phyloP scores from a whole-genome alignment of 352 stramenopile genomes.

The Globisporangium paroecandrum region DNA sequence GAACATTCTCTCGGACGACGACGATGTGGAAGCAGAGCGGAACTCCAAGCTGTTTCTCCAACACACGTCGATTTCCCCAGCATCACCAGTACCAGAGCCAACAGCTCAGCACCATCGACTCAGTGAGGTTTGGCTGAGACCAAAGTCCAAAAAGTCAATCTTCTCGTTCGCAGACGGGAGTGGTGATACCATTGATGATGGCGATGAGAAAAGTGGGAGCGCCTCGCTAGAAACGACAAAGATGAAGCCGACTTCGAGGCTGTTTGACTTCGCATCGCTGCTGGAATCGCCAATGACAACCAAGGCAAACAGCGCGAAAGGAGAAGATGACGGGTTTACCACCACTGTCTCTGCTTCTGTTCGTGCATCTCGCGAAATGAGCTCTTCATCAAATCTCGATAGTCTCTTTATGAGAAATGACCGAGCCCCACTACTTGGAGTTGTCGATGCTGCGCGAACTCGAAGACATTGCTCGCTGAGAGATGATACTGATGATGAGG shows the following conservation, averaged over 20 bases:
- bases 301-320: background rate
- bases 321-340: background rate
- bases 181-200: background rate
- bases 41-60: slow-evolving; percentile 38
- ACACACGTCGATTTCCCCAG: slow-evolving; percentile 28
- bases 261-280: slow-evolving; percentile 65
- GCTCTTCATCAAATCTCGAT: background rate
- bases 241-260: background rate
- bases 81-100: background rate
- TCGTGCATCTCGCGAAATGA: background rate
- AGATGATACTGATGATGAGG: slow-evolving; percentile 9
- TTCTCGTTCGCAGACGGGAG: slow-evolving; percentile 24
- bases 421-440: too few species aligned
- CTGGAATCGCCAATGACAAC: slow-evolving; percentile 14
- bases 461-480: too few species aligned
- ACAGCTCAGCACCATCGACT: background rate
- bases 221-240: background rate
- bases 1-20: slow-evolving; percentile 35
- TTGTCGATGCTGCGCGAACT: too few species aligned
- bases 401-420: background rate
- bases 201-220: background rate
- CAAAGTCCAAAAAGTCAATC: slow-evolving; percentile 17
- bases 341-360: background rate
- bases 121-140: too few species aligned
- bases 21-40: slow-evolving; percentile 28